These are phyloP conservation scores for Arabidopsis lyrata DNA, from an alignment of 441 rosid species.

Conservation along the genomic window DNA sequence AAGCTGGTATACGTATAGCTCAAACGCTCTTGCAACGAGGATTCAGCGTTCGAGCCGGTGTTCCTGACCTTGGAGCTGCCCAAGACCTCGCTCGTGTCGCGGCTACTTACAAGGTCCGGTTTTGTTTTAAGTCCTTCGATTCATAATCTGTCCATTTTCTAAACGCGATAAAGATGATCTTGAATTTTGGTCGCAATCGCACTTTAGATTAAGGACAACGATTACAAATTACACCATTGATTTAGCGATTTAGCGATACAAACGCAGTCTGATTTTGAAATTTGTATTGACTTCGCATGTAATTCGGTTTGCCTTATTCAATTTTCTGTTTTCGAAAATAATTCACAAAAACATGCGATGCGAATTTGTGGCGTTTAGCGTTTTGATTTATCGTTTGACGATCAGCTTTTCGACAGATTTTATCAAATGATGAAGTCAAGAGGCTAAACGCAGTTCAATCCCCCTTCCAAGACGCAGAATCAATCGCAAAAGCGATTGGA, in stretches of 20 bases:
- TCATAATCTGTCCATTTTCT: background rate
- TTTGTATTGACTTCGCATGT: background rate
- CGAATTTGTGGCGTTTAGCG: conserved; percentile 11
- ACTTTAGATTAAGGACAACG: background rate
- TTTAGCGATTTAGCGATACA: background rate
- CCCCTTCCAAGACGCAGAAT: conserved; percentile 66
- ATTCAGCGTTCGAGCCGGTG: conserved; percentile 89
- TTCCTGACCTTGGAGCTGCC: conserved; percentile 80
- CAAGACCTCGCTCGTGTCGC: conserved; percentile 94
- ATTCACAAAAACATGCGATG: background rate
- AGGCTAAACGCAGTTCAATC: conserved; percentile 92
- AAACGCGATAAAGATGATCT: background rate
- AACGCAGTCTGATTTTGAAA: background rate
- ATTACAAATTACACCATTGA: background rate
- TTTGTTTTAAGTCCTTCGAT: conserved; percentile 4
- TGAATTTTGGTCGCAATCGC: conserved; percentile 5
- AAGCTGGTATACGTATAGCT: conserved; percentile 85
- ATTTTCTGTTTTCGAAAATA: background rate
- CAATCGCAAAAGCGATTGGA: conserved; percentile 96
- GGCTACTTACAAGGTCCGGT: conserved; percentile 73
- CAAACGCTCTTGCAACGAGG: conserved; percentile 78
- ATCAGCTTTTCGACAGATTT: conserved; percentile 55
- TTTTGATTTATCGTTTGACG: conserved; percentile 27
- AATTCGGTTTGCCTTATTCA: background rate
- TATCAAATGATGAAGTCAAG: conserved; percentile 79